These are phyloP conservation scores for Zymoseptoria passerinii DNA, from an alignment of 2,329 filamentous ascomycete genomes.

Conservation along the genomic window DNA sequence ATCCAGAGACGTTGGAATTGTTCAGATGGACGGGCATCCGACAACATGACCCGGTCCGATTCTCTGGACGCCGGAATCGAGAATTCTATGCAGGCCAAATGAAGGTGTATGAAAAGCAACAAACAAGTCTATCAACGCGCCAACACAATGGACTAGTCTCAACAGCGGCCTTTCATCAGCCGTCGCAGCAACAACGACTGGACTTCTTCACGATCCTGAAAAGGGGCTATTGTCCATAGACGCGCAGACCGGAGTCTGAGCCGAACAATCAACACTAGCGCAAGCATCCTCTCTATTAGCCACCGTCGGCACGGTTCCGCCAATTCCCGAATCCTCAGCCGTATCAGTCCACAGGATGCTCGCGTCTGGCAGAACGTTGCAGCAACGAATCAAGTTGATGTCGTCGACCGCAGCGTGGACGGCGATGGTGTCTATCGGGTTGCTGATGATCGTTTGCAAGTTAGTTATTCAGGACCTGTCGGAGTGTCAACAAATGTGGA, in stretches of 20 bases:
- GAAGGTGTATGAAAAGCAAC: background rate
- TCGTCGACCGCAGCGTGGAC: constrained; percentile 8
- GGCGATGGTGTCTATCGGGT: constrained; percentile 1
- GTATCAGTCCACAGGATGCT: constrained; percentile 1
- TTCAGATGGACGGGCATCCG: background rate
- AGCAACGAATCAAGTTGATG: constrained; percentile 17
- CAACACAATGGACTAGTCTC: background rate
- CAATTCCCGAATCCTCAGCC: background rate
- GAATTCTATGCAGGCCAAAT: background rate
- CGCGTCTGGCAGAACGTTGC: constrained; percentile 18
- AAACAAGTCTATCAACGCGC: background rate
- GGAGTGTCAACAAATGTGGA: background rate
- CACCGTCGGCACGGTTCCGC: background rate
- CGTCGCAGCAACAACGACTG: background rate
- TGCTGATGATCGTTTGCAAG: constrained; percentile 7
- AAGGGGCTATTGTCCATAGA: background rate
- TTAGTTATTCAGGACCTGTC: constrained; percentile 15
- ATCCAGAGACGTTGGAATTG: background rate
- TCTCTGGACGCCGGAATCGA: background rate
- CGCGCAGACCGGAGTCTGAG: background rate
- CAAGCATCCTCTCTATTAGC: background rate
- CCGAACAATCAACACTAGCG: background rate
- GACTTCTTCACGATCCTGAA: background rate
- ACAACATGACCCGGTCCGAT: background rate
- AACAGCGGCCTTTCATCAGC: background rate